Base-by-base conservation (phyloP, 805 yeast genomes). In the Pichia nanzhaoensis region DNA sequence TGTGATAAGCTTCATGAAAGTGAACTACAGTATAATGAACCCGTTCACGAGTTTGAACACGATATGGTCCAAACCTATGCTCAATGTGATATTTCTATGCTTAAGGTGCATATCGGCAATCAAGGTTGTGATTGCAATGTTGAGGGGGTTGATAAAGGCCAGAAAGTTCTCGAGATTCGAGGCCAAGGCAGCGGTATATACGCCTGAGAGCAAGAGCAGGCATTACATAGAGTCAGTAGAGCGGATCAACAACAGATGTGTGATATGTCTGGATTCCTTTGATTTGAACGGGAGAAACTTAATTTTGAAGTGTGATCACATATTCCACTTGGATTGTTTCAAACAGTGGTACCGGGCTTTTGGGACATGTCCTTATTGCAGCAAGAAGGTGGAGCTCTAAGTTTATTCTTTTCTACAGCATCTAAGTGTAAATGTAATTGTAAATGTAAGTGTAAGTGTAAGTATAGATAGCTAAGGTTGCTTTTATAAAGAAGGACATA, bases 311-410 rank as follows among this genome's bases (percentile, higher is more conserved):
- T 54, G 58, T 36, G 37, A 45, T 7, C 58, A 54, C 28, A 40
- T 52, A 5, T 54, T 51, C 22, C 58, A 54, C 35, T 37, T 34
- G 14, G 34, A 42, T 6, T 54, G 58, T 34, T 51, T 53, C 33
- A 54, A 42, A 24, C 28, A 45, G 21, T 54, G 58, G 58, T 54
- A 53, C 31, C 22, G 44, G 37, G 24, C 16, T 1, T 43, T 48
- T 4, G 49, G 43, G 19, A 44, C 38, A 8, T 54, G 58, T 40
- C 58, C 58, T 1, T 52, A 47, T 31, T 52, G 55, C 36, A 34
- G 55, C 8, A 35, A 5, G n/a, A 35, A 39, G 9, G 41, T 49
- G 14, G 45, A 39, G 18, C 35, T 36, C 27, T 39, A 30, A 42
- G 17, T 31, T 10, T 24, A 10, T 24, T 24, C 28, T 24, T 24